A percentile compares a stretch with the other conserved stretches of the same genome.
Evolutionary conservation across 164 flowering plant species (phyloP).

Genomic region (Brasenia schreberi): DNA sequence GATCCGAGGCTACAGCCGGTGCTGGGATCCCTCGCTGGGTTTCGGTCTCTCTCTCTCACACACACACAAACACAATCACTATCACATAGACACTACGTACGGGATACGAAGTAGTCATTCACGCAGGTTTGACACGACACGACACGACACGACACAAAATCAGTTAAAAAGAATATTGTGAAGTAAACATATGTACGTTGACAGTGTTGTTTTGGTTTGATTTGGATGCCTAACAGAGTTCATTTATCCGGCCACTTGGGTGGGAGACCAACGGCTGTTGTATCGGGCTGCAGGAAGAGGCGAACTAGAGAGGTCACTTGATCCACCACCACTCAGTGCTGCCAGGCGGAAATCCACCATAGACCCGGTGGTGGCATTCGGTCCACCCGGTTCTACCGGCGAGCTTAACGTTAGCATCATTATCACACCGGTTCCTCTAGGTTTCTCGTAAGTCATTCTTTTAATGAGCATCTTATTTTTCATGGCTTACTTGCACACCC

Average conservation of each 20-base stretch:
- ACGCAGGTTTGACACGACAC: no score
- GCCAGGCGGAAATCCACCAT: slow-evolving; percentile 28
- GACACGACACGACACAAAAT: no score
- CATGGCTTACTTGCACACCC: no score
- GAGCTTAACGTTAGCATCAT: slow-evolving; percentile 95
- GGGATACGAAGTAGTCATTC: no score
- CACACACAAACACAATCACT: no score
- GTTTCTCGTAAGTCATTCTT: slow-evolving; percentile 56
- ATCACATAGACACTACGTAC: no score
- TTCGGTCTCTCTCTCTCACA: slow-evolving; percentile 34
- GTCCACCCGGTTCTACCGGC: slow-evolving; percentile 85
- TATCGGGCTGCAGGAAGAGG: slow-evolving; percentile 60
- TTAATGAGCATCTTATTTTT: not conserved
- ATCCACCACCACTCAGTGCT: slow-evolving; percentile 45
- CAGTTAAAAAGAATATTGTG: no score
- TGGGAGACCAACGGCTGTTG: slow-evolving; percentile 72
- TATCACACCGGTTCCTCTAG: slow-evolving; percentile 60
- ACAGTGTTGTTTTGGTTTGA: not conserved
- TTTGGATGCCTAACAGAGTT: slow-evolving; percentile 38
- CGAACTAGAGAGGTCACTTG: slow-evolving; percentile 56
- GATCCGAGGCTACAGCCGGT: slow-evolving; percentile 59
- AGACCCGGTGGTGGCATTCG: slow-evolving; percentile 78
- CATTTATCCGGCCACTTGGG: slow-evolving; percentile 82
- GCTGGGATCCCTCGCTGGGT: slow-evolving; percentile 52
- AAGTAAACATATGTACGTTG: no score